Percentiles rank a stretch among this genome's conserved stretches.
These are phyloP conservation scores for Linnemannia elongata DNA, from an alignment of 192 early-diverging fungal species.

Conservation along the genomic window DNA sequence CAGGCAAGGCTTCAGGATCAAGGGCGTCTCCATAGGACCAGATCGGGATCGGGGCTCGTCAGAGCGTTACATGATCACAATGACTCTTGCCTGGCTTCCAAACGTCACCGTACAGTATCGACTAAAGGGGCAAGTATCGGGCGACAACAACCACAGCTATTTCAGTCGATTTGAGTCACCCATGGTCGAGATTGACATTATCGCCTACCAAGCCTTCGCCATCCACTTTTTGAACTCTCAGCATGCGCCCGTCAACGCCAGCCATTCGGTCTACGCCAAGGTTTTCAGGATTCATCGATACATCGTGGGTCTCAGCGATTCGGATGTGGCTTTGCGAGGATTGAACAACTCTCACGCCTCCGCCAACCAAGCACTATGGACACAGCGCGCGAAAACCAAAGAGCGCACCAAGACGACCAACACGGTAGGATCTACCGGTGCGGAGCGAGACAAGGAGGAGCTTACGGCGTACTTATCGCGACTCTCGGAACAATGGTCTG, in stretches of 20 bases:
- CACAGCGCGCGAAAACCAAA: constrained; percentile 35
- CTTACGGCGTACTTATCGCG: constrained; percentile 27
- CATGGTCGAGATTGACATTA: constrained; percentile 64
- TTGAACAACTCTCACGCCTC: constrained; percentile 44
- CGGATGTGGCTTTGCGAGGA: constrained; percentile 63
- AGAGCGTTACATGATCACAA: constrained; percentile 72
- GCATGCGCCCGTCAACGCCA: constrained; percentile 55
- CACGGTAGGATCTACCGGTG: neutral
- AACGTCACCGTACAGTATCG: constrained; percentile 83
- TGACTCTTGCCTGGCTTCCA: constrained; percentile 80
- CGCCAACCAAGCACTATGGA: constrained; percentile 45
- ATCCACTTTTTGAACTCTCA: constrained; percentile 61
- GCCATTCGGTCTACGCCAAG: constrained; percentile 66
- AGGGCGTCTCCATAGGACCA: constrained; percentile 64
- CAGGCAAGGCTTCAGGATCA: constrained; percentile 78
- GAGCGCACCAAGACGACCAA: constrained; percentile 20
- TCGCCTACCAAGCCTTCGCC: constrained; percentile 60
- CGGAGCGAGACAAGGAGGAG: constrained; percentile 27
- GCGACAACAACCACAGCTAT: constrained; percentile 18
- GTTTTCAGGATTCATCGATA: constrained; percentile 63
- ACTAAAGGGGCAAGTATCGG: constrained; percentile 64
- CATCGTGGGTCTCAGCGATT: constrained; percentile 59
- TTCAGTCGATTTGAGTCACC: constrained; percentile 59
- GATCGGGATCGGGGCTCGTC: constrained; percentile 52
- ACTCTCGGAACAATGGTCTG: constrained; percentile 50